Evolutionary conservation across 2,329 filamentous ascomycete species (phyloP).

Genomic region (Plenodomus tracheiphilus): DNA sequence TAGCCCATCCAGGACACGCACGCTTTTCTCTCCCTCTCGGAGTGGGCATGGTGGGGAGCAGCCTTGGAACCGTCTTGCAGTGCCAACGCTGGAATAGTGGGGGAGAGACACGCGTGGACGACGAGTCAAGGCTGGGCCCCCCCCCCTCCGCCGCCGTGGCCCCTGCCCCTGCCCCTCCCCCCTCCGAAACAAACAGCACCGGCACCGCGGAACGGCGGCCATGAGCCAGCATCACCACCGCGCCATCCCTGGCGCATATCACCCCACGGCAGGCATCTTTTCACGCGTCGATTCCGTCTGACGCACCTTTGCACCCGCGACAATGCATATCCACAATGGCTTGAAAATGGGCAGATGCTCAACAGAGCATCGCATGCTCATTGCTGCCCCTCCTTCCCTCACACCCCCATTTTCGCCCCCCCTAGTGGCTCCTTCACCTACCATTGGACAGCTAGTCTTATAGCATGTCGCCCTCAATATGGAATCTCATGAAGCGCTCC

Average conservation of each 20-base stretch:
- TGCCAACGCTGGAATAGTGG: too few species aligned
- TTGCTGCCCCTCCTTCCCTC: conserved; percentile 19
- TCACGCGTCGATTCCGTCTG: background rate
- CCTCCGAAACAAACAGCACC: background rate
- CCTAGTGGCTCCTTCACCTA: conserved; percentile 13
- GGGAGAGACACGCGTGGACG: too few species aligned
- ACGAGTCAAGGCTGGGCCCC: too few species aligned
- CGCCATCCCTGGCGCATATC: conserved; percentile 23
- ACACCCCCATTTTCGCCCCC: conserved; percentile 36
- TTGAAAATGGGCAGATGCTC: conserved; percentile 33
- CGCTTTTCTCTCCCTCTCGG: too few species aligned
- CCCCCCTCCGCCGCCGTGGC: too few species aligned
- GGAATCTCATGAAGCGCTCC: conserved; percentile 41
- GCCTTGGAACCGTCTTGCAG: too few species aligned
- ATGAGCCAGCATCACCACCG: conserved; percentile 6
- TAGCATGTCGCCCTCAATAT: conserved; percentile 40
- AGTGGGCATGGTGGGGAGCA: too few species aligned
- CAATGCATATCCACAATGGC: conserved; percentile 11
- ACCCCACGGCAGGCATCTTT: conserved; percentile 30
- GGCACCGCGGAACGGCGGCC: background rate
- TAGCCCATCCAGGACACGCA: too few species aligned
- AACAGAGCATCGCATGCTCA: conserved; percentile 21
- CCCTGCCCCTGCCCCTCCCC: too few species aligned
- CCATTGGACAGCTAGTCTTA: conserved; percentile 15
- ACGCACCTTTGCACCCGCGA: conserved; percentile 5